Conservation (phyloP, 371 early-diverging fungal species). For the Lichtheimia corymbifera region DNA sequence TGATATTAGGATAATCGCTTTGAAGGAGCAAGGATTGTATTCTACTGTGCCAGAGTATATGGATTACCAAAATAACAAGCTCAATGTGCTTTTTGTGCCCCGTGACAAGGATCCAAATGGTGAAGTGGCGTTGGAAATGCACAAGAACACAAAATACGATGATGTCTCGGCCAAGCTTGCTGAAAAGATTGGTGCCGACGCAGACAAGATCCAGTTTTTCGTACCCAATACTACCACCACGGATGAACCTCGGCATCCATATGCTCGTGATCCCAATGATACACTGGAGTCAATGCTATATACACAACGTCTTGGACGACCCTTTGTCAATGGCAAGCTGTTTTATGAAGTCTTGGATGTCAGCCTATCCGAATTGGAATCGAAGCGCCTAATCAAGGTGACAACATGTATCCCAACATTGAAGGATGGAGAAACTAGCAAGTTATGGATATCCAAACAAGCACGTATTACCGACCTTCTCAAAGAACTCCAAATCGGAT, state of each 20-base stretch:
- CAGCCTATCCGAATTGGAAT: constrained; percentile 79
- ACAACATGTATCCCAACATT: constrained; percentile 54
- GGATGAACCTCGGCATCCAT: constrained; percentile 21
- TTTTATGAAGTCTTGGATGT: constrained; percentile 86
- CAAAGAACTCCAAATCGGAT: constrained; percentile 49
- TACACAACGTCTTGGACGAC: constrained; percentile 4
- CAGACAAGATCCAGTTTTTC: constrained; percentile 38
- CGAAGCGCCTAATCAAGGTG: constrained; percentile 65
- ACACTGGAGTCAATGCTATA: constrained; percentile 24
- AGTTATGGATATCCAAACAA: constrained; percentile 55
- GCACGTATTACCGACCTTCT: constrained; percentile 53
- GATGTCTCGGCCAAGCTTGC: constrained; percentile 24
- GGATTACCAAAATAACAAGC: constrained; percentile 69
- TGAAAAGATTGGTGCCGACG: constrained; percentile 21
- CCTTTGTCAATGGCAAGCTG: constrained; percentile 25
- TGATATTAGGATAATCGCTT: neutral
- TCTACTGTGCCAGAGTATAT: constrained; percentile 70
- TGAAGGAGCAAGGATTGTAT: constrained; percentile 25
- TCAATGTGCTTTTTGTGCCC: constrained; percentile 71
- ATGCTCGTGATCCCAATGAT: constrained; percentile 23
- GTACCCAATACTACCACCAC: constrained; percentile 3
- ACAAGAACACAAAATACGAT: constrained; percentile 24
- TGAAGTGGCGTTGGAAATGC: constrained; percentile 27
- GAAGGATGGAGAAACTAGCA: constrained; percentile 33
- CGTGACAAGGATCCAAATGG: constrained; percentile 26